Percentiles rank a stretch among this genome's conserved stretches.
These are phyloP conservation scores for Austroboletus rostrupii DNA, from an alignment of 1,284 basidiomycete species.

Conservation along the genomic window DNA sequence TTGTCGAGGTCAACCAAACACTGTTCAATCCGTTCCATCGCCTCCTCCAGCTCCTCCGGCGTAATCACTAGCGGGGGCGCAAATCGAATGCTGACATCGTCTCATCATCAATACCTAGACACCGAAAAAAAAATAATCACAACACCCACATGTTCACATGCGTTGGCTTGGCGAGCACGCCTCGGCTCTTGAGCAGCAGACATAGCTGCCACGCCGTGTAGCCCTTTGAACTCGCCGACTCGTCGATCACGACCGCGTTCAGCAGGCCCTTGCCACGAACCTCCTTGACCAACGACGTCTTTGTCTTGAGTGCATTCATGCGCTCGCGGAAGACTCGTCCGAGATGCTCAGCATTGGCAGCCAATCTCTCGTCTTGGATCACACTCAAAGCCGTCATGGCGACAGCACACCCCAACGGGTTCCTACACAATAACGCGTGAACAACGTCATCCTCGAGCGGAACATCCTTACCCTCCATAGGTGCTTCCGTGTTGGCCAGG, in stretches of 20 bases:
- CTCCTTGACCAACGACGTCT: constrained; percentile 65
- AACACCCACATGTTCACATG: constrained; percentile 84
- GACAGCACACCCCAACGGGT: constrained; percentile 93
- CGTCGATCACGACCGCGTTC: constrained; percentile 94
- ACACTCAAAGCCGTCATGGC: constrained; percentile 89
- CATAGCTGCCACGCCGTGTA: constrained; percentile 96
- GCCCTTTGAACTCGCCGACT: constrained; percentile 69
- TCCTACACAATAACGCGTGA: constrained; percentile 49
- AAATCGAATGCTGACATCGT: constrained; percentile 74
- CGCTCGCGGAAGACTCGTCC: constrained; percentile 80
- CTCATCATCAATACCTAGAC: constrained; percentile 5
- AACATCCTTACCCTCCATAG: constrained; percentile 71
- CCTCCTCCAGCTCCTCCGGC: constrained; percentile 78
- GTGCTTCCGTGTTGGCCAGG: constrained; percentile 99
- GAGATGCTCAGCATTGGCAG: constrained; percentile 71
- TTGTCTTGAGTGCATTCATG: constrained; percentile 50
- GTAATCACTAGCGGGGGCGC: constrained; percentile 93
- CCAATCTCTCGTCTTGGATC: constrained; percentile 82
- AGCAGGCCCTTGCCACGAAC: constrained; percentile 87
- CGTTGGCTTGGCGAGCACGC: constrained; percentile 93
- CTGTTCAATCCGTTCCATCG: constrained; percentile 74
- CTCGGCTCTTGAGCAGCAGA: constrained; percentile 85
- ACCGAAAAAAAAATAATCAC: background rate
- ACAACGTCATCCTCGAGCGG: background rate
- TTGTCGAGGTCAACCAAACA: constrained; percentile 80